A percentile compares a stretch with the other conserved stretches of the same genome.
Evolutionary conservation across 2,329 filamentous ascomycete genomes (phyloP).

Genomic region (Colletotrichum sidae): DNA sequence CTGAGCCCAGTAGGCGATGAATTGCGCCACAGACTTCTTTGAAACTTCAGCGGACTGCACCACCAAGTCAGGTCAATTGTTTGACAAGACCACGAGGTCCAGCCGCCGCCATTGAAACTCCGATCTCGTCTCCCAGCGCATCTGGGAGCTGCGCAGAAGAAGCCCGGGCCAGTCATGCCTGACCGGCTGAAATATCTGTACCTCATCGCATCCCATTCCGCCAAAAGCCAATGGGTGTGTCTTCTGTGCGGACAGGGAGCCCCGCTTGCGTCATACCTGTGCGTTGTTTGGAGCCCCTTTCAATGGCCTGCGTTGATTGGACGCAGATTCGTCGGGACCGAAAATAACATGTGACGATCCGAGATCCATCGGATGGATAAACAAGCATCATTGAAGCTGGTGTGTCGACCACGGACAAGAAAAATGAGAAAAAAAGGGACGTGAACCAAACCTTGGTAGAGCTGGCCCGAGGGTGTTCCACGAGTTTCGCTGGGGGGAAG

Average conservation of each 20-base stretch:
- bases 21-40: no score
- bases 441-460: background rate
- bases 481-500: no score
- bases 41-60: background rate
- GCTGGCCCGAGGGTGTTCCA: no score
- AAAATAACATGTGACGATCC: constrained; percentile 35
- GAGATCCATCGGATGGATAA: constrained; percentile 4
- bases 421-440: no score
- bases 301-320: constrained; percentile 24
- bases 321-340: constrained; percentile 1
- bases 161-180: constrained; percentile 17
- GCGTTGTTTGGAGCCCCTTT: constrained; percentile 28
- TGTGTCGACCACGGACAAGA: no score
- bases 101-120: constrained; percentile 30
- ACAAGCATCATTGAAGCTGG: constrained; percentile 24
- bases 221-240: constrained; percentile 21
- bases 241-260: constrained; percentile 6
- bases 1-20: no score
- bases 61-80: background rate
- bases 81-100: constrained; percentile 7
- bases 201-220: no score
- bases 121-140: constrained; percentile 13
- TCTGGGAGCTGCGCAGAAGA: constrained; percentile 25
- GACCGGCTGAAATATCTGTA: background rate
- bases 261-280: constrained; percentile 34